phyloP scores from a whole-genome alignment of 2,329 filamentous ascomycete species.

The Fonsecaea multimorphosa region DNA sequence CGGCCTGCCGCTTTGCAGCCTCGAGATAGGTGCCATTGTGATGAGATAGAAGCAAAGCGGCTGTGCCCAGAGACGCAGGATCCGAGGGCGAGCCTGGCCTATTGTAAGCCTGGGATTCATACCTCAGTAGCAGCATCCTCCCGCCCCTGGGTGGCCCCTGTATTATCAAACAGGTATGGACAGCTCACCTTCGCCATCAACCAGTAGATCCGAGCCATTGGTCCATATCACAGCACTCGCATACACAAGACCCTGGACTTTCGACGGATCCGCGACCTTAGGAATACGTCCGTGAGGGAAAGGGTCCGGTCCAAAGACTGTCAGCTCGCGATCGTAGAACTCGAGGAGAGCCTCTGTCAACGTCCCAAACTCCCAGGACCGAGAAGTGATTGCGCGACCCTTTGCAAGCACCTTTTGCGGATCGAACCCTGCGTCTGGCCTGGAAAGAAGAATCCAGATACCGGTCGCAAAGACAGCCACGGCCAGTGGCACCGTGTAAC shows the following conservation, averaged over 20 bases:
- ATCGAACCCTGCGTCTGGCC: slow-evolving; percentile 4
- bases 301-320: slow-evolving; percentile 24
- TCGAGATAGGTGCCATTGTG: slow-evolving; percentile 44
- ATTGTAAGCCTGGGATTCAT: background rate
- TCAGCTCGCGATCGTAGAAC: slow-evolving; percentile 29
- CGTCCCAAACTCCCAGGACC: slow-evolving; percentile 29
- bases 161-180: background rate
- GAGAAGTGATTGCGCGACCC: slow-evolving; percentile 12
- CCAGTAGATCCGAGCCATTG: slow-evolving; percentile 12
- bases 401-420: slow-evolving; percentile 9
- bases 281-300: slow-evolving; percentile 23
- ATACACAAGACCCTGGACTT: slow-evolving; percentile 12
- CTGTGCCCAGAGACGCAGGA: slow-evolving; percentile 54
- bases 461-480: slow-evolving; percentile 1
- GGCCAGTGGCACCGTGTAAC: background rate
- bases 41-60: slow-evolving; percentile 53
- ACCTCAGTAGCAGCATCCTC: background rate
- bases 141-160: background rate
- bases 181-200: slow-evolving; percentile 23
- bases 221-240: slow-evolving; percentile 17
- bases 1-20: slow-evolving; percentile 50
- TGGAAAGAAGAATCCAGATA: background rate
- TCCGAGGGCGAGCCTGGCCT: slow-evolving; percentile 42
- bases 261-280: background rate
- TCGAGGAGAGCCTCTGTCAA: slow-evolving; percentile 35